Percentiles rank a stretch among this genome's conserved stretches.
Evolutionary conservation across 768 basidiomycete species (phyloP).

Genomic region (Asterophora parasitica): DNA sequence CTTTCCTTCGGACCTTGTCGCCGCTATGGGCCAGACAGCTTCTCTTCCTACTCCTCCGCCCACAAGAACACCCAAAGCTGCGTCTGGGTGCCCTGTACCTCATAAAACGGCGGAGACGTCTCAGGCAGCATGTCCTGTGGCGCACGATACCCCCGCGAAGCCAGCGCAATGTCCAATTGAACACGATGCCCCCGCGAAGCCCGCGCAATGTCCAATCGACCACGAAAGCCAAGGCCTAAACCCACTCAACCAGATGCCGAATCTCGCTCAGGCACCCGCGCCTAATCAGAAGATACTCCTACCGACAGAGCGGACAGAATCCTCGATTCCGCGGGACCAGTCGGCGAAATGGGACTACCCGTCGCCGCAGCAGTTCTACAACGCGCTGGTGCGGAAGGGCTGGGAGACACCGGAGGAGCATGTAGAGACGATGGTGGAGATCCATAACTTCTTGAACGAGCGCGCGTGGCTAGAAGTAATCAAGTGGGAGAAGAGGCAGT

Average conservation of each 20-base stretch:
- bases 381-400: conserved; percentile 92
- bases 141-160: conserved; percentile 28
- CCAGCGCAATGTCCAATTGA: conserved; percentile 39
- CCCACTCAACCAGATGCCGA: conserved; percentile 83
- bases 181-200: conserved; percentile 29
- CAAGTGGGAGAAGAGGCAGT: conserved; percentile 78
- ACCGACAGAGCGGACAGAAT: conserved; percentile 69
- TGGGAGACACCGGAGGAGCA: conserved; percentile 97
- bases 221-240: conserved; percentile 47
- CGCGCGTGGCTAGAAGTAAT: conserved; percentile 93
- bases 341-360: conserved; percentile 86
- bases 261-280: conserved; percentile 65
- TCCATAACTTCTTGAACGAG: conserved; percentile 98
- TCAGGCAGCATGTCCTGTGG: conserved; percentile 23
- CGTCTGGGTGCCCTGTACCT: conserved; percentile 28
- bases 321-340: conserved; percentile 77
- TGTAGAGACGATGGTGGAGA: conserved; percentile 95
- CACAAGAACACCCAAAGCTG: conserved; percentile 16
- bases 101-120: conserved; percentile 6
- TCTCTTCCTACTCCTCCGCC: conserved; percentile 26
- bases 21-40: conserved; percentile 41
- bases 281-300: conserved; percentile 54
- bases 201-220: conserved; percentile 39
- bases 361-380: conserved; percentile 96
- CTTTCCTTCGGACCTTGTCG: neutral